Evolutionary conservation across 2,329 filamentous ascomycete genomes (phyloP), one percentile per base, ranked within the genome.

Genomic region (Fusarium duplospermum): DNA sequence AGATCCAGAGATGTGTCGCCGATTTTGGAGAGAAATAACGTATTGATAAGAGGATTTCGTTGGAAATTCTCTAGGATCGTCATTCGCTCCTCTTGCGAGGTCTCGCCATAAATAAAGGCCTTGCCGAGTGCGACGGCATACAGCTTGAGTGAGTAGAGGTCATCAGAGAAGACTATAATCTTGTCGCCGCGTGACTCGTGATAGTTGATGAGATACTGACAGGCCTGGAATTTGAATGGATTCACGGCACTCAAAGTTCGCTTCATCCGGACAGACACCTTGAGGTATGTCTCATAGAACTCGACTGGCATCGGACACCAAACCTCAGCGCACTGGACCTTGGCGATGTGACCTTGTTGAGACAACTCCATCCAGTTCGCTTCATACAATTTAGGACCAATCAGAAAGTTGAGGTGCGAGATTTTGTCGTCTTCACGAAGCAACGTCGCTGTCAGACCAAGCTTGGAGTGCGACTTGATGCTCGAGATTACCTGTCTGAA

Each of bases 271-370:
- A 79, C 76, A 20, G 88, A 88, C 16, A 89, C 89, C 66, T 89
- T 88, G 66, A 98, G 88, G 83, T 97, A 98, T 80, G 97, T 93
- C 14, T 93, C 91, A 81, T 97, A 98, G 80, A 98, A 98, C 76
- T 98, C 95, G 0, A 94, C 94, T 0, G 95, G 96, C 95, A 98
- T 98, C 5, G 94, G 93, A 80, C 95, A 98, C 95, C 95, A 98
- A 16, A 98, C 95, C 82, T 98, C 95, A 14, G 95, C 95, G 81
- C 95, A 98, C 81, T 98, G 95, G 1, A 98, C 95, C 77, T 93
- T 93, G 52, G 95, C 95, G 81, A 98, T 98, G 81, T 97, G 94
- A 1, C 95, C 95, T 84, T 97, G 94, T 78, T 97, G 93, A 4
- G 94, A 95, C 36, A 98, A 88, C 81, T 98, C 95, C 90, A 97